A percentile compares a stretch with the other conserved stretches of the same genome.
phyloP scores from a whole-genome alignment of 2,329 filamentous ascomycete genomes.

The Clonostachys byssicola region DNA sequence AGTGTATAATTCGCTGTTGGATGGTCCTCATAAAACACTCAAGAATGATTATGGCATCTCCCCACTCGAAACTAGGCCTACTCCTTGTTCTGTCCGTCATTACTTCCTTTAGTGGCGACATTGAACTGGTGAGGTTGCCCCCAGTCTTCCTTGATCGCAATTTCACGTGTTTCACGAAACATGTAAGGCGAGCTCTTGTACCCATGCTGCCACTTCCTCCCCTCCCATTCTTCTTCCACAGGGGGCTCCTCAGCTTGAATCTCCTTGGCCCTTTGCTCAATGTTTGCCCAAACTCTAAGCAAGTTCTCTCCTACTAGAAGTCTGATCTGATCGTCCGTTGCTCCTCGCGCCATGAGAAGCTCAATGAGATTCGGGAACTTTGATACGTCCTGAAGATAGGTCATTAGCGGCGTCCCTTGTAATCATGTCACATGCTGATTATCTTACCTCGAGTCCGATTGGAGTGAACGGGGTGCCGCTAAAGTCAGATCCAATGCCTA shows the following conservation, averaged over 20 bases:
- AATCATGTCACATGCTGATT: background rate
- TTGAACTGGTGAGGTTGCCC: slow-evolving; percentile 15
- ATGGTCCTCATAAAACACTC: no score
- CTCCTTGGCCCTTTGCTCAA: slow-evolving; percentile 64
- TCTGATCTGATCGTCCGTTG: slow-evolving; percentile 43
- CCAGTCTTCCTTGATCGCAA: slow-evolving; percentile 5
- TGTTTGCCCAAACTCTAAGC: slow-evolving; percentile 77
- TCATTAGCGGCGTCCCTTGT: background rate
- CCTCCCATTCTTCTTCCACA: slow-evolving; percentile 19
- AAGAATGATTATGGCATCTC: no score
- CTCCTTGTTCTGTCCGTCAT: slow-evolving; percentile 3
- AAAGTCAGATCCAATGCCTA: slow-evolving; percentile 19
- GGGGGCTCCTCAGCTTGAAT: slow-evolving; percentile 51
- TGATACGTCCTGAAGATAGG: slow-evolving; percentile 15
- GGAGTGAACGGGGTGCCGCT: slow-evolving; percentile 11
- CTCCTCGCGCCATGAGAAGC: slow-evolving; percentile 19
- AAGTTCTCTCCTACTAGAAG: slow-evolving; percentile 77
- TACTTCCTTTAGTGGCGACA: slow-evolving; percentile 1
- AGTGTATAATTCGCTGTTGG: no score
- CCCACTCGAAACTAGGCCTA: background rate
- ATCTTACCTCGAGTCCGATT: slow-evolving; percentile 6
- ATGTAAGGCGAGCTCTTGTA: slow-evolving; percentile 15
- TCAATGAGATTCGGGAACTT: slow-evolving; percentile 26
- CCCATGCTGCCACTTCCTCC: slow-evolving; percentile 17
- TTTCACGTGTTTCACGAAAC: slow-evolving; percentile 11